Conservation (phyloP, 202 grass and related monocot species). For the Saccharum hybrid region DNA sequence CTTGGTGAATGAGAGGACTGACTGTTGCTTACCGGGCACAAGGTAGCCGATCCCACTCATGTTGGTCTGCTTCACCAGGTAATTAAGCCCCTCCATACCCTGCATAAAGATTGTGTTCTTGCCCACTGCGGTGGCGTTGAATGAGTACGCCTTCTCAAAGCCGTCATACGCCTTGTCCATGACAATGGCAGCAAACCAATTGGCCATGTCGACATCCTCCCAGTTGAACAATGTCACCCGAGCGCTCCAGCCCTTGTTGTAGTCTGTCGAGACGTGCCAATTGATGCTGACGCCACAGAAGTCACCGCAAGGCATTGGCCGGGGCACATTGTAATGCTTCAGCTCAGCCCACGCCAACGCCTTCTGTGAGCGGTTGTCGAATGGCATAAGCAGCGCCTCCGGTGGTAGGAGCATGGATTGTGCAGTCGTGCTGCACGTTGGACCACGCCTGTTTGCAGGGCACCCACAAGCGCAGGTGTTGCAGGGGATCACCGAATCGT, state of each 20-base stretch:
- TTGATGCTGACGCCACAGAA: constrained; percentile 94
- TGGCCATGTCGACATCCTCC: constrained; percentile 63
- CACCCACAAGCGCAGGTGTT: constrained; percentile 88
- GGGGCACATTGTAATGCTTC: constrained; percentile 82
- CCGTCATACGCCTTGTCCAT: constrained; percentile 84
- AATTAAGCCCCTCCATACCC: constrained; percentile 70
- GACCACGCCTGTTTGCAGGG: constrained; percentile 51
- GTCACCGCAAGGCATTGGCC: constrained; percentile 75
- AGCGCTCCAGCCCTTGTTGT: constrained; percentile 84
- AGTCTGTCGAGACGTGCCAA: constrained; percentile 78
- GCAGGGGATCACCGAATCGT: constrained; percentile 89
- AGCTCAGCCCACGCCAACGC: constrained; percentile 69
- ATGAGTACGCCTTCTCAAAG: constrained; percentile 84
- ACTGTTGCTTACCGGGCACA: constrained; percentile 90
- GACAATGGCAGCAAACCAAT: constrained; percentile 84
- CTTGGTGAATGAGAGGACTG: constrained; percentile 92
- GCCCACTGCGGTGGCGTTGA: constrained; percentile 61
- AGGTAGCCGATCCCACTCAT: constrained; percentile 66
- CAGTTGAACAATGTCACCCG: constrained; percentile 93
- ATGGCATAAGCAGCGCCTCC: constrained; percentile 78
- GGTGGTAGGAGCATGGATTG: constrained; percentile 76
- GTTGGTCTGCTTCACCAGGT: constrained; percentile 77
- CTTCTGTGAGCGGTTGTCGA: constrained; percentile 82
- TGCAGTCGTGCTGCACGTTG: constrained; percentile 75
- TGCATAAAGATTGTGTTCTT: constrained; percentile 94